Percentiles rank a stretch among this genome's conserved stretches.
Conservation (phyloP, 257 asterid genomes). For the Ehretia macrophylla region DNA sequence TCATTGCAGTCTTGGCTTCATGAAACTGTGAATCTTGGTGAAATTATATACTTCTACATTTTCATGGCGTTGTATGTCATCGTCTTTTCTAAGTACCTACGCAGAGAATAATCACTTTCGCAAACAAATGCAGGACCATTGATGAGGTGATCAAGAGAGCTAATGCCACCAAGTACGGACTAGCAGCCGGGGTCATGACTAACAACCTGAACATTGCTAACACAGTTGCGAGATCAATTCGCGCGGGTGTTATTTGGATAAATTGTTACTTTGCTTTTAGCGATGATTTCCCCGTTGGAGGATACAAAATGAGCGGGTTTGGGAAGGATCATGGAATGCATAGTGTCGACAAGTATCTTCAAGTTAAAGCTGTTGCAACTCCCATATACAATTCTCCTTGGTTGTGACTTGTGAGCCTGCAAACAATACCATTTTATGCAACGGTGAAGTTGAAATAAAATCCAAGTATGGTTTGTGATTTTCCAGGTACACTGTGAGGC, state of each 20-base stretch:
- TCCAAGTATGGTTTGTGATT: too few species aligned
- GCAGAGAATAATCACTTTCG: too few species aligned
- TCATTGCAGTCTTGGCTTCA: background rate
- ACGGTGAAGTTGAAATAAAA: too few species aligned
- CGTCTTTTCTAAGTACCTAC: background rate
- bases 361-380: slow-evolving; percentile 62
- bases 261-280: slow-evolving; percentile 72
- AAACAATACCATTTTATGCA: too few species aligned
- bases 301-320: slow-evolving; percentile 85
- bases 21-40: background rate
- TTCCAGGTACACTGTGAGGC: too few species aligned
- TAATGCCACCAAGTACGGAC: slow-evolving; percentile 58
- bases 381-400: slow-evolving; percentile 80
- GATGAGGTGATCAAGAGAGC: slow-evolving; percentile 86
- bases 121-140: slow-evolving; percentile 34
- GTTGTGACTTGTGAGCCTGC: slow-evolving; percentile 44
- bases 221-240: slow-evolving; percentile 72
- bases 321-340: slow-evolving; percentile 73
- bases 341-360: slow-evolving; percentile 52
- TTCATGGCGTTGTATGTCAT: background rate
- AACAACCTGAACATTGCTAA: slow-evolving; percentile 69
- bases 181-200: slow-evolving; percentile 87
- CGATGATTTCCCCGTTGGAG: slow-evolving; percentile 56
- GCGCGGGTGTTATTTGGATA: slow-evolving; percentile 77
- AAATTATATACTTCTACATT: background rate